phyloP scores from a whole-genome alignment of 176 grass and related monocot genomes.

The Cenchrus americanus region DNA sequence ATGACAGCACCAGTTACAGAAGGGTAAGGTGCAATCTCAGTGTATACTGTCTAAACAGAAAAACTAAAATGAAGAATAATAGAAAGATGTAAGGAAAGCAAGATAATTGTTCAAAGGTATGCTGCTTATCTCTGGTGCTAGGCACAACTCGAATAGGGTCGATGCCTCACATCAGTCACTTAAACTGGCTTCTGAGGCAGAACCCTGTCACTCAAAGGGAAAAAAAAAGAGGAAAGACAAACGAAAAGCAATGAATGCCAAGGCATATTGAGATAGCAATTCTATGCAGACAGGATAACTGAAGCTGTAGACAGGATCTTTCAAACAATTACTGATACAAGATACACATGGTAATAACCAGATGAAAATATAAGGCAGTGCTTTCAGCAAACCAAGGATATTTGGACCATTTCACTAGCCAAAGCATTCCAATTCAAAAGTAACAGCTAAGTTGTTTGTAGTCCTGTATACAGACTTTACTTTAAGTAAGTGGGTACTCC shows the following conservation, averaged over 20 bases:
- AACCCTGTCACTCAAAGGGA: slow-evolving; percentile 66
- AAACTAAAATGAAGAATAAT: slow-evolving; percentile 10
- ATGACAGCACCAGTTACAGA: slow-evolving; percentile 51
- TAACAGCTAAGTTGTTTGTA: slow-evolving; percentile 47
- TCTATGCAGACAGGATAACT: slow-evolving; percentile 30
- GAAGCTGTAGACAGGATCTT: slow-evolving; percentile 34
- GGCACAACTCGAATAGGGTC: slow-evolving; percentile 35
- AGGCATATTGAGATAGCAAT: slow-evolving; percentile 27
- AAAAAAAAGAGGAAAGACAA: slow-evolving; percentile 34
- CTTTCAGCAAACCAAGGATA: slow-evolving; percentile 34
- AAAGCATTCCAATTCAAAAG: slow-evolving; percentile 41
- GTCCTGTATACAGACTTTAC: slow-evolving; percentile 55
- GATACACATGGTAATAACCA: slow-evolving; percentile 23
- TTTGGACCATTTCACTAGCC: slow-evolving; percentile 45
- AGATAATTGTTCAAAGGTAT: slow-evolving; percentile 19
- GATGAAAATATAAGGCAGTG: neutral
- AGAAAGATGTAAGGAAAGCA: slow-evolving; percentile 2
- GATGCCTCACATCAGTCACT: slow-evolving; percentile 50
- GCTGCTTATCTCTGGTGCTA: slow-evolving; percentile 61
- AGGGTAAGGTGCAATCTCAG: slow-evolving; percentile 34
- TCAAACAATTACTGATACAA: slow-evolving; percentile 30
- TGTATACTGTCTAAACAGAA: slow-evolving; percentile 1
- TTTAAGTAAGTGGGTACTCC: slow-evolving; percentile 52
- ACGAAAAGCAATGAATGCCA: slow-evolving; percentile 51
- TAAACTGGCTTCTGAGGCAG: slow-evolving; percentile 56